Base-by-base conservation (phyloP, 2,329 filamentous ascomycete species). In the Diaporthe eres region DNA sequence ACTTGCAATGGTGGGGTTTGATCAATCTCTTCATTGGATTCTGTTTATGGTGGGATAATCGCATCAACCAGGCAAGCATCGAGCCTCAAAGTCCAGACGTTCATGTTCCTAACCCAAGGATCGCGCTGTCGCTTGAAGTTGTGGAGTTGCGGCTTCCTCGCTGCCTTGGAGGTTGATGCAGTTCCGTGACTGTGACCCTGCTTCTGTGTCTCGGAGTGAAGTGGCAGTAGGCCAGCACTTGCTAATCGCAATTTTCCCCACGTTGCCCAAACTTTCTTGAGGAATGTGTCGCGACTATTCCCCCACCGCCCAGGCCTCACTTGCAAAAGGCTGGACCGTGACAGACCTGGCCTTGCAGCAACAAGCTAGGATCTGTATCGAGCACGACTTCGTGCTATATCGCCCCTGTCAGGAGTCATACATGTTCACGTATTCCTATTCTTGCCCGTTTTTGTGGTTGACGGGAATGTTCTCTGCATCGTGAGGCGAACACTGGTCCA, bases 211-310 rank as follows among this genome's bases (percentile, higher is more conserved):
- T 42, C 31, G 13, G 19, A 13, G 22, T 9, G 4, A n/a, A 53
- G 31, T 68, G 44, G 44, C 15, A 37, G 8, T 25, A 19, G 13
- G 37, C 19, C 63, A 39, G 47, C 39, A 28, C 15, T 68, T 68
- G 63, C n/a, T 4, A 68, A 68, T 53, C 31, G 4, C 28, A 42
- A 39, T 42, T 17, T 39, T 28, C 60, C 34, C 61, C 39, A 34
- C 25, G 42, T 13, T 49, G 61, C 42, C 42, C 13, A 28, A 22
- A 3, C 28, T 7, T 34, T 49, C 25, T 39, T n/a, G 17, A 65
- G 61, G 60, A 65, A 65, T 65, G 42, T 49, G 61, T 49, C 15
- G 61, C 22, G 10, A 13, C 42, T 31, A 49, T 63, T 63, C 13
- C 28, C 19, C 7, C 25, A n/a, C 8, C 17, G 8, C 42, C 25